Evolutionary conservation across 2,329 filamentous ascomycete species (phyloP).

Genomic region (Cladosporium sp.): DNA sequence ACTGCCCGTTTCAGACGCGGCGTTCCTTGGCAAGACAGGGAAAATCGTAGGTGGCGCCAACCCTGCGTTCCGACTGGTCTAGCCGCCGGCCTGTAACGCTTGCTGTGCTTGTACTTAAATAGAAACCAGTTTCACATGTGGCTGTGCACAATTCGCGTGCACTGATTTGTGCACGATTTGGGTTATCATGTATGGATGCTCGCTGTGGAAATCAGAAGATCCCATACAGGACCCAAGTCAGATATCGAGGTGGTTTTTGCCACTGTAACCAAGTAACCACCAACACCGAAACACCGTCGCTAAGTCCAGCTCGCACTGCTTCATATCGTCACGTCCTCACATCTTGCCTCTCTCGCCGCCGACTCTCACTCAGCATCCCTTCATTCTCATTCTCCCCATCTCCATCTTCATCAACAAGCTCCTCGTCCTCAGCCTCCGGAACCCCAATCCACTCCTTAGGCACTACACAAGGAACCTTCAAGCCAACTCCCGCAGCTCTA

Average conservation of each 20-base stretch:
- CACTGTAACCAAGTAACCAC: neutral
- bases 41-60: constrained; percentile 9
- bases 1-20: constrained; percentile 4
- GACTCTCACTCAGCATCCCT: constrained; percentile 18
- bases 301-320: neutral
- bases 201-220: neutral
- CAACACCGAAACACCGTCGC: constrained; percentile 11
- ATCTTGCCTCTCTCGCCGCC: constrained; percentile 2
- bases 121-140: neutral
- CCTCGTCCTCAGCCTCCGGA: constrained; percentile 17
- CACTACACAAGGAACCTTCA: constrained; percentile 78
- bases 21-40: neutral
- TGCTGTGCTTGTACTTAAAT: neutral
- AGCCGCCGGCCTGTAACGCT: constrained; percentile 23
- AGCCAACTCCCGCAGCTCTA: constrained; percentile 77
- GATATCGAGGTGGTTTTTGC: neutral
- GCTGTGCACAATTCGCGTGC: neutral
- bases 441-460: constrained; percentile 61
- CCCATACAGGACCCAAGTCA: neutral
- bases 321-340: constrained; percentile 9
- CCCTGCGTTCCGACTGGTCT: neutral
- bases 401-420: constrained; percentile 55
- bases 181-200: neutral
- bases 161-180: neutral
- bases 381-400: constrained; percentile 11